These are phyloP conservation scores for Monosporascus ibericus DNA, from an alignment of 2,329 filamentous ascomycete genomes.

Conservation along the genomic window DNA sequence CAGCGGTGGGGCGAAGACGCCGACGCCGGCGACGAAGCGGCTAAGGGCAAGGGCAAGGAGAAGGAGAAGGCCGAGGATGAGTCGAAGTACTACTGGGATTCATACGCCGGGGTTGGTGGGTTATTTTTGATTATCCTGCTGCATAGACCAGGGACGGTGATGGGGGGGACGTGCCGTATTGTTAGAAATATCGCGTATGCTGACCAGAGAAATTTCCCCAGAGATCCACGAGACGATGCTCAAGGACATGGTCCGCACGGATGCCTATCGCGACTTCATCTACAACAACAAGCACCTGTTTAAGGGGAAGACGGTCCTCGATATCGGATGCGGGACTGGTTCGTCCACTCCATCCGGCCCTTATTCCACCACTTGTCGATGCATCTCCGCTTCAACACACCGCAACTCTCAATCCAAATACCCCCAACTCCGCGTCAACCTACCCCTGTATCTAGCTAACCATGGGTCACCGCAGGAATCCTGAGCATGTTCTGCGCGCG, in stretches of 20 bases:
- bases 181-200: not conserved
- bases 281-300: slow-evolving; percentile 88
- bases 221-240: slow-evolving; percentile 96
- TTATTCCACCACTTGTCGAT: slow-evolving; percentile 14
- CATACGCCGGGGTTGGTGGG: slow-evolving; percentile 55
- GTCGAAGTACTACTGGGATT: slow-evolving; percentile 52
- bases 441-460: not conserved
- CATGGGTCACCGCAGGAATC: slow-evolving; percentile 51
- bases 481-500: slow-evolving; percentile 91
- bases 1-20: slow-evolving; percentile 56
- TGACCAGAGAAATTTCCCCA: slow-evolving; percentile 23
- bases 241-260: slow-evolving; percentile 81
- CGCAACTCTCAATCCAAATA: not conserved
- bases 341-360: slow-evolving; percentile 15
- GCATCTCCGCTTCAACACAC: not conserved
- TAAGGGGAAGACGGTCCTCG: slow-evolving; percentile 77
- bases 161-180: no score
- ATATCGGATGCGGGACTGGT: slow-evolving; percentile 80
- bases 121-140: slow-evolving; percentile 1
- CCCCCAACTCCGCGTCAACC: not conserved
- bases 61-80: slow-evolving; percentile 30
- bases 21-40: slow-evolving; percentile 28
- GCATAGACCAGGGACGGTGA: no score
- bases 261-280: slow-evolving; percentile 91
- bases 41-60: slow-evolving; percentile 14